Evolutionary conservation across 192 early-diverging fungal species (phyloP).

Genomic region (Blastocladiella britannica): DNA sequence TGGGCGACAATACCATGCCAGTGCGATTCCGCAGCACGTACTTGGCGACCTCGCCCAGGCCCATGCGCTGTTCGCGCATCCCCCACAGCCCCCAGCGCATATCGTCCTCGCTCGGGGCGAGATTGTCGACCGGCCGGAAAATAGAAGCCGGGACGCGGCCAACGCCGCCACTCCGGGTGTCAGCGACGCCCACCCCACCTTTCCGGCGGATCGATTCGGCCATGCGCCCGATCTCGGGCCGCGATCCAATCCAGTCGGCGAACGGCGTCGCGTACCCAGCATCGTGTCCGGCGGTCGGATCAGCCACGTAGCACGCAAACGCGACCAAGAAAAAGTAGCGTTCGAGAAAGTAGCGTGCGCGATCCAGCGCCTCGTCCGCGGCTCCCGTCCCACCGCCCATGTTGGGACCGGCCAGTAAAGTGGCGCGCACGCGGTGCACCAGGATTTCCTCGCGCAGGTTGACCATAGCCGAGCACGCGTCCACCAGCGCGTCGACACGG

Average conservation of each 20-base stretch:
- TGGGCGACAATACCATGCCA: background rate
- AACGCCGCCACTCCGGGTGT: no score
- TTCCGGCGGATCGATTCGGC: slow-evolving; percentile 20
- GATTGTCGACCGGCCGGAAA: slow-evolving; percentile 39
- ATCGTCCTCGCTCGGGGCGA: no score
- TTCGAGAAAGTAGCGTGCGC: slow-evolving; percentile 27
- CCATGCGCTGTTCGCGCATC: background rate
- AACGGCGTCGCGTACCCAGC: slow-evolving; percentile 10
- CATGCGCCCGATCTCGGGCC: slow-evolving; percentile 31
- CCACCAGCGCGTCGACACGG: slow-evolving; percentile 27
- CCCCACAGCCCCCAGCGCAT: slow-evolving; percentile 1
- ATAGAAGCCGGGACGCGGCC: slow-evolving; percentile 11
- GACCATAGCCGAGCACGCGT: slow-evolving; percentile 31
- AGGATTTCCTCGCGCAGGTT: slow-evolving; percentile 38
- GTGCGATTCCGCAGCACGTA: background rate
- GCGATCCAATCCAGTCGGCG: slow-evolving; percentile 12
- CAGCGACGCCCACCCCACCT: no score
- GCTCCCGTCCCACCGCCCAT: background rate
- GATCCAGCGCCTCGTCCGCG: slow-evolving; percentile 9
- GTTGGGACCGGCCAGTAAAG: slow-evolving; percentile 10
- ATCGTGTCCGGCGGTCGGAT: slow-evolving; percentile 12
- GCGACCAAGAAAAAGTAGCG: slow-evolving; percentile 36
- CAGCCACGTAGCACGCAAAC: slow-evolving; percentile 24
- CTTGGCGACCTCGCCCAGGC: background rate
- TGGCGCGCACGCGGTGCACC: slow-evolving; percentile 30